phyloP scores from a whole-genome alignment of 1,139 yeast species.

The Kurtzmaniella natalensis region DNA sequence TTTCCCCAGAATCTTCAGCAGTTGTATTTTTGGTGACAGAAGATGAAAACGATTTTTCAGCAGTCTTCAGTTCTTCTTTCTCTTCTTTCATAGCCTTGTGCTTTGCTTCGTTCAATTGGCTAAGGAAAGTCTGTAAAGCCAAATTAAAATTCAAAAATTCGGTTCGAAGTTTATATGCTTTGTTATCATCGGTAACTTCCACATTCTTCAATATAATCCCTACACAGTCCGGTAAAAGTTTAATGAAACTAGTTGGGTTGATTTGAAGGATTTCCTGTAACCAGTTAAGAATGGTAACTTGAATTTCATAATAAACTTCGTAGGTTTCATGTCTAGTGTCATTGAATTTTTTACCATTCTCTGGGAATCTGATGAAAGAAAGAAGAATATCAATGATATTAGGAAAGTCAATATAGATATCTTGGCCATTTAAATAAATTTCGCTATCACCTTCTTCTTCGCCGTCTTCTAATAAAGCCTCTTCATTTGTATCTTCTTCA shows the following conservation, averaged over 20 bases:
- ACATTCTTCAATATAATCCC: slow-evolving; percentile 35
- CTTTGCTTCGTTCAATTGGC: slow-evolving; percentile 22
- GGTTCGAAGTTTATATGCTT: slow-evolving; percentile 36
- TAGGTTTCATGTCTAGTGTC: slow-evolving; percentile 35
- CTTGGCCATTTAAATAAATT: slow-evolving; percentile 78
- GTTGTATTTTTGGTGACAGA: no score
- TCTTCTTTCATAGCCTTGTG: slow-evolving; percentile 4
- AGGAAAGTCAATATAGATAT: slow-evolving; percentile 75
- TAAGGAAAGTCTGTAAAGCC: slow-evolving; percentile 31
- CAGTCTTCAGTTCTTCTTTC: not conserved
- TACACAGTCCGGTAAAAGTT: slow-evolving; percentile 47
- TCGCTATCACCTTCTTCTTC: slow-evolving; percentile 36
- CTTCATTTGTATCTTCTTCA: no score
- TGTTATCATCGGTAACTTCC: slow-evolving; percentile 34
- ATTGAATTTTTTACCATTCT: slow-evolving; percentile 17
- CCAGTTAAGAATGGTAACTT: slow-evolving; percentile 81
- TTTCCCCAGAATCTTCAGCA: no score
- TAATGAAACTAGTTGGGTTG: slow-evolving; percentile 71
- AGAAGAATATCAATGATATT: slow-evolving; percentile 77
- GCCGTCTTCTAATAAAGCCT: no score
- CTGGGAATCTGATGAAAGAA: slow-evolving; percentile 61
- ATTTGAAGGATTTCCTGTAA: slow-evolving; percentile 67
- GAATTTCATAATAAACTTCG: slow-evolving; percentile 67
- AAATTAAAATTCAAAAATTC: slow-evolving; percentile 34
- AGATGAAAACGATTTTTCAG: not conserved